These are phyloP conservation scores for Ceratopteris richardii DNA, from an alignment of 75 land plant genomes.

Conservation along the genomic window DNA sequence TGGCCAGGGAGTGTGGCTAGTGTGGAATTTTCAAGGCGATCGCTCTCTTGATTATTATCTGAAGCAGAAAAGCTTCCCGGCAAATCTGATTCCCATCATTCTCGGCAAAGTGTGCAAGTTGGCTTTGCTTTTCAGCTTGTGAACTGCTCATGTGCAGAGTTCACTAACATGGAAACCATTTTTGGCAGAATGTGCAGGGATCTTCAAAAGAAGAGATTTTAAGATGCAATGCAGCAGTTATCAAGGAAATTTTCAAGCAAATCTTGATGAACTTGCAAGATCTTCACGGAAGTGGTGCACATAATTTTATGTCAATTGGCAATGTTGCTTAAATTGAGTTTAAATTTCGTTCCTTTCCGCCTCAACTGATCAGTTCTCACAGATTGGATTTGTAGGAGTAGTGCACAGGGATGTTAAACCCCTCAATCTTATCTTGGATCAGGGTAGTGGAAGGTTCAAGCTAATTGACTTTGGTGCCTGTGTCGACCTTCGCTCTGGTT, in stretches of 20 bases:
- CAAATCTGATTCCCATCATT: slow-evolving; percentile 8
- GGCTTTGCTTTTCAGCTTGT: background rate
- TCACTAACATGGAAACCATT: too few species aligned
- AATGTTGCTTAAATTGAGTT: background rate
- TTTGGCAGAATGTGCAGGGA: slow-evolving; percentile 3
- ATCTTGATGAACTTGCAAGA: slow-evolving; percentile 13
- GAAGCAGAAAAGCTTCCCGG: slow-evolving; percentile 26
- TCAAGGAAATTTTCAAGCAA: slow-evolving; percentile 14
- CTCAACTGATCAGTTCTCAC: slow-evolving; percentile 3
- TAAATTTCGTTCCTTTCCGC: background rate
- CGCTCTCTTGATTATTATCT: slow-evolving; percentile 16
- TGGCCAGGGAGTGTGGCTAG: slow-evolving; percentile 19
- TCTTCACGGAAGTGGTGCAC: slow-evolving; percentile 13
- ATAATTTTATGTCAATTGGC: too few species aligned
- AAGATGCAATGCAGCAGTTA: slow-evolving; percentile 6
- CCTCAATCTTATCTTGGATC: slow-evolving; percentile 12
- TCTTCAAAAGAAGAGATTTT: slow-evolving; percentile 7
- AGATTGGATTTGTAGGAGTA: slow-evolving; percentile 11
- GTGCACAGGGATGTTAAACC: slow-evolving; percentile 27
- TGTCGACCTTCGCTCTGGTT: slow-evolving; percentile 24
- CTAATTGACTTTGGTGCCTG: slow-evolving; percentile 25
- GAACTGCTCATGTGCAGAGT: background rate
- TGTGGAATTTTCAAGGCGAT: slow-evolving; percentile 27
- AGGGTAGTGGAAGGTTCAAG: slow-evolving; percentile 17
- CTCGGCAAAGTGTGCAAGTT: slow-evolving; percentile 6